Conservation (phyloP, 2,329 filamentous ascomycete genomes). For the Apiospora phragmitis region DNA sequence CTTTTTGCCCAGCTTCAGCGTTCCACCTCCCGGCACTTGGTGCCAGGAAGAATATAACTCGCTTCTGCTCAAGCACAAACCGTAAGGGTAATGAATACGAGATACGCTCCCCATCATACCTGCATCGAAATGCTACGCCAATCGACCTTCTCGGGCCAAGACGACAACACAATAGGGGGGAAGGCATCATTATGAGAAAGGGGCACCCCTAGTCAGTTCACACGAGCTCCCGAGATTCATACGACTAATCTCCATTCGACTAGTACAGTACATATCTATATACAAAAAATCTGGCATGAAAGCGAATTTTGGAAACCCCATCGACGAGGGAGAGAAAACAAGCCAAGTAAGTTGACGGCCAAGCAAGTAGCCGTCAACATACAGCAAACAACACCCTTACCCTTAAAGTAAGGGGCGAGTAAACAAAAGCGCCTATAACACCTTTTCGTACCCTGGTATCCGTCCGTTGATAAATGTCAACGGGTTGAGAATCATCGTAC, state of each 20-base stretch:
- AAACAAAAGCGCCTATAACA: background rate
- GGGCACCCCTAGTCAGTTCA: background rate
- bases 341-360: background rate
- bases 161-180: too few relatives aligned
- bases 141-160: too few relatives aligned
- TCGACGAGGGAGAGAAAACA: background rate
- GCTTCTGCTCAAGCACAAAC: too few relatives aligned
- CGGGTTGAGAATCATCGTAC: background rate
- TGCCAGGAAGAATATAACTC: too few relatives aligned
- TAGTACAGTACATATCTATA: background rate
- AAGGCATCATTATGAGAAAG: background rate
- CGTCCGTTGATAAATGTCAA: background rate
- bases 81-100: too few relatives aligned
- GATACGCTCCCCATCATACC: too few relatives aligned
- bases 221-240: background rate
- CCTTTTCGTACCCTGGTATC: conserved; percentile 1
- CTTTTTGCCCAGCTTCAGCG: background rate
- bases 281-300: background rate
- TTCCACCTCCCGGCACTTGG: too few relatives aligned
- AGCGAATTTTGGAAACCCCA: background rate
- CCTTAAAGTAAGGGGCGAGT: background rate
- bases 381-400: background rate
- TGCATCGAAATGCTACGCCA: too few relatives aligned
- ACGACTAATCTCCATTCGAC: background rate
- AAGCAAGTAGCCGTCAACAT: background rate